Percentiles rank a stretch among this genome's conserved stretches.
Evolutionary conservation across 306 rosid species (phyloP).

Genomic region (Casuarina glauca): DNA sequence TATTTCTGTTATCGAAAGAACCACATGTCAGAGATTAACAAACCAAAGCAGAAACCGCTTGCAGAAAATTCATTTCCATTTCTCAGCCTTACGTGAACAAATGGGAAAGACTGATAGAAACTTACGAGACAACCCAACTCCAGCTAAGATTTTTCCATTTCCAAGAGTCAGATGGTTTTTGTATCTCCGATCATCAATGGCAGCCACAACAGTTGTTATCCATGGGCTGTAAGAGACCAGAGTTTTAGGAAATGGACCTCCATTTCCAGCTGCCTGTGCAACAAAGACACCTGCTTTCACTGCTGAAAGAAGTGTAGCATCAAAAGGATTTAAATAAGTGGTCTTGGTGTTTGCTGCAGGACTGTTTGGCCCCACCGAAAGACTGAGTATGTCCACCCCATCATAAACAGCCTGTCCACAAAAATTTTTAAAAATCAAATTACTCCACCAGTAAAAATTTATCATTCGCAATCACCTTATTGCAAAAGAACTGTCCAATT

Average conservation of each 20-base stretch:
- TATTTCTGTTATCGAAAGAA: neutral
- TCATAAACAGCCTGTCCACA: slow-evolving; percentile 88
- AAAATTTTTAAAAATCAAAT: slow-evolving; percentile 21
- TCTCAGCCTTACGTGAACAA: neutral
- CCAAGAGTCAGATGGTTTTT: slow-evolving; percentile 93
- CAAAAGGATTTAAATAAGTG: slow-evolving; percentile 91
- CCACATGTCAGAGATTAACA: neutral
- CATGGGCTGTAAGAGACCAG: slow-evolving; percentile 98
- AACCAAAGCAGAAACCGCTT: neutral
- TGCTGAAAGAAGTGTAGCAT: slow-evolving; percentile 98
- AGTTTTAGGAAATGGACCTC: slow-evolving; percentile 97
- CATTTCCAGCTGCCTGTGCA: slow-evolving; percentile 99
- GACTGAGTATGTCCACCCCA: slow-evolving; percentile 99
- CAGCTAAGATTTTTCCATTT: slow-evolving; percentile 89
- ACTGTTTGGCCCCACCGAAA: slow-evolving; percentile 96
- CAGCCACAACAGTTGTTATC: slow-evolving; percentile 95
- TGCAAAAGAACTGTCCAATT: neutral
- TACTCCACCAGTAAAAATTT: neutral
- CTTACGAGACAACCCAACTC: slow-evolving; percentile 96
- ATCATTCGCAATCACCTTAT: slow-evolving; percentile 4
- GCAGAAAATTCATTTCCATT: neutral
- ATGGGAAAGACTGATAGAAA: slow-evolving; percentile 26
- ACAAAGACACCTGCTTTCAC: slow-evolving; percentile 99
- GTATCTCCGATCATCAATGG: slow-evolving; percentile 98
- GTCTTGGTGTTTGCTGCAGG: slow-evolving; percentile 89